Base-by-base conservation (phyloP, 306 rosid species). In the Phaseolus lunatus region DNA sequence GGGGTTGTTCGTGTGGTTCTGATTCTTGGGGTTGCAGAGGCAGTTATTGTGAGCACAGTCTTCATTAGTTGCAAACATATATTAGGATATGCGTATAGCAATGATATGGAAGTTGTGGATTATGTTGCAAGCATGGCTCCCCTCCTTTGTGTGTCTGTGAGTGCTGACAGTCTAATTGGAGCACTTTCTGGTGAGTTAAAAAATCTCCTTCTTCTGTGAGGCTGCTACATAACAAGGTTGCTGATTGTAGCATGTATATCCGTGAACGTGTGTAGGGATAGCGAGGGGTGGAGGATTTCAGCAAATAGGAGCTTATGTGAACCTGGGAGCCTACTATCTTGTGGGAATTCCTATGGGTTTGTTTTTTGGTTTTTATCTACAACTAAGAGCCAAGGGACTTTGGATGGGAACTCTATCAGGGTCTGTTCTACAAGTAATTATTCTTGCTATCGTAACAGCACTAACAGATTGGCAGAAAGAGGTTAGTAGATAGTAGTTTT, bases 1-100 rank as follows among this genome's bases (percentile, higher is more conserved):
- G 61, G 86, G 16, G 86, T 86, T 23, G 89, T 86, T 33, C 12
- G 63, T 3, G 94, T 78, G 2, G 89, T 79, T 8, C 65, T 67
- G 72, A 82, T 78, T 39, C 18, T 90, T 12, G 90, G 85, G 2
- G 22, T 81, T 6, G 76, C 39, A 2, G 96, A 86, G 77, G 89
- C 90, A 41, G 10, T 75, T 13, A 67, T 73, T n/a, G 79, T 80
- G 4, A 85, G 86, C 83, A 67, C 78, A 0, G 18, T 69, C 15
- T 87, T 89, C 78, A 67, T 90, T 18, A 80, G 81, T 4, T 76
- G 75, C 68, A 44, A 78, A 4, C 43, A 67, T 45, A 33, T 86
- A 7, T 45, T 88, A 79, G 97, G 96, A 47, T 78, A 73, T 73
- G 94, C 90, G 70, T 93, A 85, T 26, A 87, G 90, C 87, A 84